Evolutionary conservation across 441 rosid species (phyloP).

Genomic region (Biscutella auriculata): DNA sequence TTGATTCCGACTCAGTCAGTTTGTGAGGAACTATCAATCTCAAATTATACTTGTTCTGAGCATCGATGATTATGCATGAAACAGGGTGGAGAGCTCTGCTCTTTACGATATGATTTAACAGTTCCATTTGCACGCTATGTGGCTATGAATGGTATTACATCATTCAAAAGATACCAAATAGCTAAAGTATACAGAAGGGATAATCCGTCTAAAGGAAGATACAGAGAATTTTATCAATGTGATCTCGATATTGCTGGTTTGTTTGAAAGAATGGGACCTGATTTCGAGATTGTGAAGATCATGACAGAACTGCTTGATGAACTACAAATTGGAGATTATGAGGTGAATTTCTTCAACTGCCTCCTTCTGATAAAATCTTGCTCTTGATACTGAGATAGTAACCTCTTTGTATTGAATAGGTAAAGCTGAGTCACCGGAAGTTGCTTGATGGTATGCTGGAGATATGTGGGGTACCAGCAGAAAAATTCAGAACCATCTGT

Average conservation of each 20-base stretch:
- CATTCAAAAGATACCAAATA: slow-evolving; percentile 78
- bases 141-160: slow-evolving; percentile 82
- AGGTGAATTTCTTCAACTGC: slow-evolving; percentile 20
- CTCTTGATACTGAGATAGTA: too few relatives aligned
- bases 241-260: slow-evolving; percentile 91
- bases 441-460: slow-evolving; percentile 69
- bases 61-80: too few relatives aligned
- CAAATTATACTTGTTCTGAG: too few relatives aligned
- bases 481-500: slow-evolving; percentile 49
- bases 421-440: slow-evolving; percentile 82
- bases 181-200: slow-evolving; percentile 87
- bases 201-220: slow-evolving; percentile 91
- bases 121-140: slow-evolving; percentile 91
- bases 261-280: slow-evolving; percentile 87
- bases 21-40: too few relatives aligned
- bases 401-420: slow-evolving; percentile 24
- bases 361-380: too few relatives aligned
- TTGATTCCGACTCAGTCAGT: neutral
- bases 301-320: slow-evolving; percentile 76
- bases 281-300: slow-evolving; percentile 65
- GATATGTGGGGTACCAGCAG: slow-evolving; percentile 49
- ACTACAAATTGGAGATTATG: slow-evolving; percentile 71
- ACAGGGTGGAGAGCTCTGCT: slow-evolving; percentile 97
- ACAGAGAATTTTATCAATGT: slow-evolving; percentile 90
- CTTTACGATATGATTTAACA: slow-evolving; percentile 82